These are phyloP conservation scores for Fraxinus velutina DNA, from an alignment of 305 asterid genomes.

Conservation along the genomic window DNA sequence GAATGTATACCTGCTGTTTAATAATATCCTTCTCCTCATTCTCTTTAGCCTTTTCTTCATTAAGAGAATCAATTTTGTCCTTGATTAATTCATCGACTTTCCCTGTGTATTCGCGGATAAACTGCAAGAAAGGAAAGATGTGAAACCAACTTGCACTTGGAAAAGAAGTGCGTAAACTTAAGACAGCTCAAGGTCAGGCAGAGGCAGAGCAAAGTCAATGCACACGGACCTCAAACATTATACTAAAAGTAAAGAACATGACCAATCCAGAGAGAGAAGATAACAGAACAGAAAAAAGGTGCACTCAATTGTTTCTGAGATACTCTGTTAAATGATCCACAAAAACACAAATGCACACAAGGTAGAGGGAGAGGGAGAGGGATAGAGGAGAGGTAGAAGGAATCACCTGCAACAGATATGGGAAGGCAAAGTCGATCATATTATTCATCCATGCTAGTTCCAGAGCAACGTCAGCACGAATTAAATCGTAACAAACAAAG, in stretches of 20 bases:
- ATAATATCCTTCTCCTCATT: slow-evolving; percentile 77
- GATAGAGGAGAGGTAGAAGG: background rate
- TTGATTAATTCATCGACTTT: slow-evolving; percentile 92
- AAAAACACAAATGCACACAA: slow-evolving; percentile 8
- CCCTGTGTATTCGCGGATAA: slow-evolving; percentile 92
- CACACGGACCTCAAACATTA: background rate
- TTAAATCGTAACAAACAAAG: slow-evolving; percentile 89
- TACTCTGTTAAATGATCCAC: background rate
- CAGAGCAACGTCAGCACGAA: slow-evolving; percentile 88
- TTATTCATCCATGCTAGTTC: slow-evolving; percentile 98
- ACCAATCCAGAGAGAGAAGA: background rate
- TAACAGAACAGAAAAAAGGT: background rate
- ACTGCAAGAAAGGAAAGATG: slow-evolving; percentile 45
- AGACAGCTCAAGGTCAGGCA: background rate
- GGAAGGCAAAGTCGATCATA: slow-evolving; percentile 97
- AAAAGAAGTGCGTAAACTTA: background rate
- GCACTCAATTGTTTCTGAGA: background rate
- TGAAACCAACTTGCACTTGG: background rate
- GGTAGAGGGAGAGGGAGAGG: background rate
- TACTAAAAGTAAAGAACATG: background rate
- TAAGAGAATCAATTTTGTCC: slow-evolving; percentile 76
- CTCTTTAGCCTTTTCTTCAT: slow-evolving; percentile 78
- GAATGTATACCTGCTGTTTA: slow-evolving; percentile 74
- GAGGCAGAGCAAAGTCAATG: slow-evolving; percentile 1
- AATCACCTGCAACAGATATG: slow-evolving; percentile 88